Conservation (phyloP, 768 basidiomycete genomes). For the Mycena pura region DNA sequence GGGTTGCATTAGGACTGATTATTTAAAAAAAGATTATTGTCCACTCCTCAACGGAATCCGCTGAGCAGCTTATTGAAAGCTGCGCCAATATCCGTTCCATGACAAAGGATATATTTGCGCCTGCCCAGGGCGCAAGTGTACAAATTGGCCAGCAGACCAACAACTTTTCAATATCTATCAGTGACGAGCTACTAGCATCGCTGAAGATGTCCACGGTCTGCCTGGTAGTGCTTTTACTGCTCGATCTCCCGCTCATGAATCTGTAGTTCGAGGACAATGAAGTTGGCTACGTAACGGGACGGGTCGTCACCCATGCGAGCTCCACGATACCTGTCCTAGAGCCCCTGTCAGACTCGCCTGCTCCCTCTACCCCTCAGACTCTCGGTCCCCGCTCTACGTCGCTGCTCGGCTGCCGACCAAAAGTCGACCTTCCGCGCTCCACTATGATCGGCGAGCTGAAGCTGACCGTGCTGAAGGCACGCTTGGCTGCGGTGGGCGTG, state of each 20-base stretch:
- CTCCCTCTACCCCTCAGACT: conserved; percentile 33
- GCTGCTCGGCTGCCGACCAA: conserved; percentile 70
- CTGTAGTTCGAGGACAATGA: conserved; percentile 96
- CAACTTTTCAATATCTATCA: conserved; percentile 92
- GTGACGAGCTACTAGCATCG: conserved; percentile 82
- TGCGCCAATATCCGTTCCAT: conserved; percentile 85
- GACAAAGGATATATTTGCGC: conserved; percentile 92
- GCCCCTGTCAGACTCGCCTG: conserved; percentile 48
- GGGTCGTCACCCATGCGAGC: conserved; percentile 83
- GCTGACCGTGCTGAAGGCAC: conserved; percentile 85
- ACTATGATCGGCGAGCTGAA: conserved; percentile 99
- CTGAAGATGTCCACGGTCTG: conserved; percentile 88
- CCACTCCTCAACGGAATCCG: conserved; percentile 71
- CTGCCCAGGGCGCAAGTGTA: conserved; percentile 73
- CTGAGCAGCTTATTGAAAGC: conserved; percentile 77
- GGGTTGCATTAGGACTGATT: background rate
- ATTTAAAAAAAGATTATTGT: conserved; percentile 95
- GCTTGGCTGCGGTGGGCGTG: conserved; percentile 75
- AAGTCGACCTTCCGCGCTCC: conserved; percentile 77
- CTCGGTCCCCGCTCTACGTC: conserved; percentile 33
- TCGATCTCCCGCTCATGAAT: background rate
- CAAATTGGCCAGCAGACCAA: conserved; percentile 96
- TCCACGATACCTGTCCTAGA: conserved; percentile 92
- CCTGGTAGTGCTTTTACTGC: background rate
- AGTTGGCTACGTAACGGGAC: conserved; percentile 89